phyloP scores from a whole-genome alignment of 139 green algal species.

The Tetradesmus lagerheimii region DNA sequence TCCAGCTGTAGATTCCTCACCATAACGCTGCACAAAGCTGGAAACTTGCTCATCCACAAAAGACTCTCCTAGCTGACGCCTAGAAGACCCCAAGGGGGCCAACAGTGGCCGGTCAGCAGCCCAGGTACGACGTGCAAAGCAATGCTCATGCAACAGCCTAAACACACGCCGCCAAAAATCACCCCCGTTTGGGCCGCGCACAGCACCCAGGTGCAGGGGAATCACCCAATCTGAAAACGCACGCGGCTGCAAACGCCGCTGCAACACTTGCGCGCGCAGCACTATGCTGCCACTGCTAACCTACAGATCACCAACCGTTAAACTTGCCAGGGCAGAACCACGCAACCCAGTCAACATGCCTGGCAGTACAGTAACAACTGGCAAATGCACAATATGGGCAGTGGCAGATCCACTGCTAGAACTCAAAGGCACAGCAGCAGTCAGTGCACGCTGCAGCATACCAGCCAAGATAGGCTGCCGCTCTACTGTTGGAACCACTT shows the following conservation, averaged over 20 bases:
- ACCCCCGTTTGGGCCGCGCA: too few relatives aligned
- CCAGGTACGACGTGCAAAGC: not conserved
- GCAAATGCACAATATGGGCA: not conserved
- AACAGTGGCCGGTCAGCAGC: too few relatives aligned
- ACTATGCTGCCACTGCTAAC: not conserved
- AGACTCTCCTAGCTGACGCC: not conserved
- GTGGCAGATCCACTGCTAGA: not conserved
- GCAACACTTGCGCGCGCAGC: not conserved
- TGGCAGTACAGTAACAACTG: not conserved
- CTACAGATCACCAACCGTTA: not conserved
- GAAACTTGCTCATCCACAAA: not conserved
- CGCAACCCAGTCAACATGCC: conserved; percentile 6
- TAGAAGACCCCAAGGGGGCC: too few relatives aligned
- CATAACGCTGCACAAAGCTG: not conserved
- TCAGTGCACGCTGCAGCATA: not conserved
- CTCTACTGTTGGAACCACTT: too few relatives aligned
- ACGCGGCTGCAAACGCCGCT: too few relatives aligned
- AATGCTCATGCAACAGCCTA: not conserved
- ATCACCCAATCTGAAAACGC: too few relatives aligned
- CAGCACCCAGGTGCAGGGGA: too few relatives aligned
- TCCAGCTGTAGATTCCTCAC: not conserved
- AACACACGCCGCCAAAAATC: not conserved
- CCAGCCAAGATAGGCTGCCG: too few relatives aligned
- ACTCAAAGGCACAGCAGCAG: not conserved
- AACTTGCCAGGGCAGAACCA: not conserved